phyloP scores from a whole-genome alignment of 306 rosid genomes.

The Cajanus cajan region DNA sequence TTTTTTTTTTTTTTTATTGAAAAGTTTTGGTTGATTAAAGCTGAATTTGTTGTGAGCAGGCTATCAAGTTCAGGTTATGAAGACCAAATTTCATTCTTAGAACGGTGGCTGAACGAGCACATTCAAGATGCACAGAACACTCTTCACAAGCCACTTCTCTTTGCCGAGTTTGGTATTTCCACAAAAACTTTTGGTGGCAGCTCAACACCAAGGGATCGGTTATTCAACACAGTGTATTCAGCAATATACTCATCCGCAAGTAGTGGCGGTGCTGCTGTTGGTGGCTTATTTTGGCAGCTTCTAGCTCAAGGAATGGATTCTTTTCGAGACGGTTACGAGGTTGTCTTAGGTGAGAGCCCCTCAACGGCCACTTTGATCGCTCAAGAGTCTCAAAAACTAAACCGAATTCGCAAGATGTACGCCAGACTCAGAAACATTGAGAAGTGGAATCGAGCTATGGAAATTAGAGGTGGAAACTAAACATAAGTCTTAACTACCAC shows the following conservation, averaged over 20 bases:
- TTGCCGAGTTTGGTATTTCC: slow-evolving; percentile 88
- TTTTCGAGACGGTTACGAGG: slow-evolving; percentile 76
- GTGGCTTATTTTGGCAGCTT: slow-evolving; percentile 93
- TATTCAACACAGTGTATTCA: slow-evolving; percentile 54
- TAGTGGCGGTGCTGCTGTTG: slow-evolving; percentile 73
- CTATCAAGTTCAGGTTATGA: slow-evolving; percentile 54
- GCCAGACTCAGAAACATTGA: slow-evolving; percentile 58
- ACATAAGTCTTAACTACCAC: not conserved
- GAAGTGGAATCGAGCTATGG: slow-evolving; percentile 62
- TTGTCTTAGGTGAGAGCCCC: slow-evolving; percentile 53
- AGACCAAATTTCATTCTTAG: slow-evolving; percentile 62
- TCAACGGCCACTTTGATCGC: slow-evolving; percentile 66
- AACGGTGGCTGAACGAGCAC: slow-evolving; percentile 68
- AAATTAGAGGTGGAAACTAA: slow-evolving; percentile 45
- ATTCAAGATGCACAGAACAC: slow-evolving; percentile 78
- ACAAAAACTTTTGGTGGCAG: slow-evolving; percentile 38
- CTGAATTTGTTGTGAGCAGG: slow-evolving; percentile 48
- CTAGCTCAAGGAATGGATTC: slow-evolving; percentile 77
- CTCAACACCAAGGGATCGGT: slow-evolving; percentile 55
- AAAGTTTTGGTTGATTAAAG: not conserved
- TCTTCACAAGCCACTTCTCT: slow-evolving; percentile 75
- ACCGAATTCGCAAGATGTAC: slow-evolving; percentile 63
- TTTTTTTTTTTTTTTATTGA: too few species aligned
- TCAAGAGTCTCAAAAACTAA: slow-evolving; percentile 64
- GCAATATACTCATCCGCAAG: slow-evolving; percentile 74